Base-by-base conservation (phyloP, 2,329 filamentous ascomycete species). In the Sporothrix curviconia region DNA sequence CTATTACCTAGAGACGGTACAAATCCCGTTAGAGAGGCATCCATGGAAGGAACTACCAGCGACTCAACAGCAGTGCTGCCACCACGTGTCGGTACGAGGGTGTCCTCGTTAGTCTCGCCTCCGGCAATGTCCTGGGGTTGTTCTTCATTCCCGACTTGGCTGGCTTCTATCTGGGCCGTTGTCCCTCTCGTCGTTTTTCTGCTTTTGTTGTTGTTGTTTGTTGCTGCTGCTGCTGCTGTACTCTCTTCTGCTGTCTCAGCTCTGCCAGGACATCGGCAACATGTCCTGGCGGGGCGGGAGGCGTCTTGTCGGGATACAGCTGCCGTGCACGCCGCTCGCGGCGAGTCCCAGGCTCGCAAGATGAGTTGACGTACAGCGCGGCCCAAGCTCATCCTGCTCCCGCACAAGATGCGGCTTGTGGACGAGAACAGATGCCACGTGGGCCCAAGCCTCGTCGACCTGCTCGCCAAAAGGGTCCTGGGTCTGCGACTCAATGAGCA, bases 401-500 rank as follows among this genome's bases (percentile, higher is more conserved):
- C 30, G 36, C 4, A 55, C 15, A 1, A 65, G 59, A 2, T 53
- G 56, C 3, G 59, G 58, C 12, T 60, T 50, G 32, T 57, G 51
- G 14, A 55, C 55, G 32, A 64, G 64, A 40, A 65, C 60, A 4
- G 59, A 55, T 12, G 57, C 53, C 4, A 64, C 62, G 1, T 65
- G 59, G 4, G 56, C 28, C 64, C 63, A 65, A 12, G 63, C 61
- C 19, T 58, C 57, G 40, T 63, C 57, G 12, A 61, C 59, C 34
- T 59, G 52, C 8, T 40, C 12, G 6, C 59, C 56, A 6, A 47
- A 42, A 14, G 62, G 56, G 14, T 60, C 55, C 43, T 65, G 64
- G 12, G 40, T 63, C 15, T 61, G 59, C 24, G 59, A 60, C 59
- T 65, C 63, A 52, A 65, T 62, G 19, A 65, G 58, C 62, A 80